Evolutionary conservation across 2,329 filamentous ascomycete species (phyloP), one percentile per base, ranked within the genome.

Genomic region (Scorias spongiosa): DNA sequence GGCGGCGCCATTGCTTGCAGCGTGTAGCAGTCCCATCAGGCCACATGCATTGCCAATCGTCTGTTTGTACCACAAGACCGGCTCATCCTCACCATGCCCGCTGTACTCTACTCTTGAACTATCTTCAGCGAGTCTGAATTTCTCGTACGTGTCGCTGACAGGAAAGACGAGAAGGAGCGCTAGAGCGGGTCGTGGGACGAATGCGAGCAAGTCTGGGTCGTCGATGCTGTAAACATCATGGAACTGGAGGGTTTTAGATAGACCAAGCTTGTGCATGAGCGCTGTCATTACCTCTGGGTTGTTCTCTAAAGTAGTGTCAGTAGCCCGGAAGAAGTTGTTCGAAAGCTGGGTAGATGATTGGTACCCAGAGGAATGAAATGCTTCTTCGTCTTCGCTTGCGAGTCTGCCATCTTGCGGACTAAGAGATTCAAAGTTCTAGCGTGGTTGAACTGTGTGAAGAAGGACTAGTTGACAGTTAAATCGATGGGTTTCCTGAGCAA

Each of bases 21-120:
- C 83, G 60, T 96, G 91, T 39, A 96, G 62, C 26, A 96, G 65
- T 0, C 84, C 91, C 68, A 95, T 94, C 39, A 94, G 67, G 0
- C 89, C 89, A 62, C 89, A 96, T 1, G 89, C 86, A 60, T 96
- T 93, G 48, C 83, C 76, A 55, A 96, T 95, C 0, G 88, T 96
- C 67, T 96, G 89, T 54, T 78, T 83, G 72, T 88, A 96, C 91
- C 89, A 98, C 7, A 93, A 57, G 0, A 95, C 84, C 5, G 84
- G 80, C 58, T 95, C 85, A 0, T 56, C 58, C 1, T 72, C 65
- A 1, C 87, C 87, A 14, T 69, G 71, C 38, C 81, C 82, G 0
- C 62, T 59, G 66, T 94, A 94, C 34, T 78, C 75, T 2, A 66
- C 51, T 37, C 68, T 67, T 17, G 71, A 60, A 42, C 68, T 67